phyloP scores from a whole-genome alignment of 129 eudicot species.

The Chrysanthemum makinoi region DNA sequence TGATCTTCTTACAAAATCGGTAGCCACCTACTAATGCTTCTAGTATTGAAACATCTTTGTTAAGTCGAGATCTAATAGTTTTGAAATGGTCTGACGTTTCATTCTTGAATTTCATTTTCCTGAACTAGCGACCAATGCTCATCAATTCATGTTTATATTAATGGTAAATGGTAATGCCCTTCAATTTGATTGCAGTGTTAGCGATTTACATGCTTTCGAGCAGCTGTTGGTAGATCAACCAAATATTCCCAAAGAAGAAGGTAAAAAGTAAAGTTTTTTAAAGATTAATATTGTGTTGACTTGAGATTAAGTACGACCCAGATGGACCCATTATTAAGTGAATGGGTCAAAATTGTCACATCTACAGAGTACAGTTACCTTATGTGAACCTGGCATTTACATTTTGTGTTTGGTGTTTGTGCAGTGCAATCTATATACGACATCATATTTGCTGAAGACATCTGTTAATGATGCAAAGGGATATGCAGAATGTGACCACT shows the following conservation, averaged over 20 bases:
- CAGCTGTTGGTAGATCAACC: slow-evolving; percentile 88
- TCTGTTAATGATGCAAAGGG: slow-evolving; percentile 32
- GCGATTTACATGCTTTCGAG: slow-evolving; percentile 67
- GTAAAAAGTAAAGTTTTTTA: slow-evolving; percentile 23
- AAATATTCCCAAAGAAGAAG: slow-evolving; percentile 75
- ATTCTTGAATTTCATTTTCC: background rate
- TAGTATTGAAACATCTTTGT: no score
- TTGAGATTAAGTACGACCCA: background rate
- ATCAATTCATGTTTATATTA: slow-evolving; percentile 25
- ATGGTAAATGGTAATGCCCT: background rate
- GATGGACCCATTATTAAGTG: no score
- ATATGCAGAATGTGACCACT: no score
- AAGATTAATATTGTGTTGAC: background rate
- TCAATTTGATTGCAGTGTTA: slow-evolving; percentile 45
- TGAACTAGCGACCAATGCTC: background rate
- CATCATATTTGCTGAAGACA: slow-evolving; percentile 80
- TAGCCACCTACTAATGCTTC: no score
- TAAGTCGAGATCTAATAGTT: no score
- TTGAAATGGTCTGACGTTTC: no score
- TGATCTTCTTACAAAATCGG: no score
- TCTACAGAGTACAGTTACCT: no score
- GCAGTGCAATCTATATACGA: slow-evolving; percentile 79
- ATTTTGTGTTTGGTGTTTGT: slow-evolving; percentile 26
- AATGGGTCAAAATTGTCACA: no score
- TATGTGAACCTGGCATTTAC: background rate